A percentile compares a stretch with the other conserved stretches of the same genome.
Conservation (phyloP, 768 basidiomycete genomes). For the Russula dissimulans region DNA sequence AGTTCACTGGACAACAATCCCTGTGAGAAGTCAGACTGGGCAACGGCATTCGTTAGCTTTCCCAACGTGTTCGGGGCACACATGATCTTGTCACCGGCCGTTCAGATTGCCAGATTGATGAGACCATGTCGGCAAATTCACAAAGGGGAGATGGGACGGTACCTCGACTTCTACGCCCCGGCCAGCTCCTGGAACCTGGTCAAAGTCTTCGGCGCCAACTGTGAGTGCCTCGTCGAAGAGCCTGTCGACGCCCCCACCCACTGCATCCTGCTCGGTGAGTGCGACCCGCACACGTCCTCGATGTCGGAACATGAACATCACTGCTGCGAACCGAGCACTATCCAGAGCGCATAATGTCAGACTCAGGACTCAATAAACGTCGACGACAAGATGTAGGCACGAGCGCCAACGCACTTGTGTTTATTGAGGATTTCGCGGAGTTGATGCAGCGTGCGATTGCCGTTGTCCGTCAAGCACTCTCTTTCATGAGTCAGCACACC, state of each 20-base stretch:
- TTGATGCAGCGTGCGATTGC: slow-evolving; percentile 16
- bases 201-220: slow-evolving; percentile 19
- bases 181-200: neutral
- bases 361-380: neutral
- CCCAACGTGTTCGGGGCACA: slow-evolving; percentile 13
- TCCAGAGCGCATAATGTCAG: neutral
- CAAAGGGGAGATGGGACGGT: neutral
- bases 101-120: neutral
- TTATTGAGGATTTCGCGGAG: slow-evolving; percentile 16
- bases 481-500: slow-evolving; percentile 4
- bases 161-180: slow-evolving; percentile 14
- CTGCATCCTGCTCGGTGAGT: slow-evolving; percentile 1
- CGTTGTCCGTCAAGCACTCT: slow-evolving; percentile 19
- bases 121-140: neutral
- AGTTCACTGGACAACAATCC: slow-evolving; percentile 18
- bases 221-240: slow-evolving; percentile 13
- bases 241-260: slow-evolving; percentile 2
- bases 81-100: slow-evolving; percentile 6
- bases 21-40: slow-evolving; percentile 3
- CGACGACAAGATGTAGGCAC: no score
- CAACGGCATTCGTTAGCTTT: slow-evolving; percentile 8
- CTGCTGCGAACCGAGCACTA: slow-evolving; percentile 19
- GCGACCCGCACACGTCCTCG: slow-evolving; percentile 14
- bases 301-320: slow-evolving; percentile 18
- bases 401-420: slow-evolving; percentile 13